Evolutionary conservation across 2,329 filamentous ascomycete genomes (phyloP), one percentile per base, ranked within the genome.

Genomic region (Hymenoscyphus albidus): DNA sequence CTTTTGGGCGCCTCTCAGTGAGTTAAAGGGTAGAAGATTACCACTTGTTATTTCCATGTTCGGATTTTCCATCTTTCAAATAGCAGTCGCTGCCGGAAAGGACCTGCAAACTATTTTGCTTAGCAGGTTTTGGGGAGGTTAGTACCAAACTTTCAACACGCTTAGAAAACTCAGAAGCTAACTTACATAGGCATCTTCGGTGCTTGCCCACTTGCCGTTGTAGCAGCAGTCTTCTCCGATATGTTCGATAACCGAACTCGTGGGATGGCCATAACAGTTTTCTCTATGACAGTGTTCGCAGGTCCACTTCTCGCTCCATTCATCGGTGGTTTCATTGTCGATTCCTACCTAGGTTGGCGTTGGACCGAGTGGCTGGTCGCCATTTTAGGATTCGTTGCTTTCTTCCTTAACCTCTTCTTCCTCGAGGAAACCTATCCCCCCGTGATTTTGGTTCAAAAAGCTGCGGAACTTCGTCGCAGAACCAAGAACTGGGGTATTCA

Each of bases 1-100:
- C 0, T 79, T 93, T 27, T 91, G 88, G 80, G 90, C 89, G 1
- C 90, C 90, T 0, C 78, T 93, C 4, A 90, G 87, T 1, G 91
- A 94, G 77, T 79, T 90, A 44, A 85, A 82, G 70, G 91, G 91
- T 44, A 84, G 91, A 35, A 81, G 85, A 40, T 75, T 90, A 27
- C 87, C 87, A 9, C 74, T 90, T 2, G 77, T 88, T 39, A 65
- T 87, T 32, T 76, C 84, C 70, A 87, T 88, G 83, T 86, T 89
- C 72, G 87, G 86, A 44, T 91, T 93, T 74, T 88, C 87, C 64
- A 76, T 91, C 68, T 87, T 90, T 75, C 86, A 85, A 58, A 81
- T 90, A 64, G 86, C 83, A 5, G 82, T 85, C 58, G 89, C 86
- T 7, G 85, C 85, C 3, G 83, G 82, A 65, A 87, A 90, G 71